Evolutionary conservation across 1,284 basidiomycete species (phyloP), one percentile per base, ranked within the genome.

Genomic region (Peniophora sp.): DNA sequence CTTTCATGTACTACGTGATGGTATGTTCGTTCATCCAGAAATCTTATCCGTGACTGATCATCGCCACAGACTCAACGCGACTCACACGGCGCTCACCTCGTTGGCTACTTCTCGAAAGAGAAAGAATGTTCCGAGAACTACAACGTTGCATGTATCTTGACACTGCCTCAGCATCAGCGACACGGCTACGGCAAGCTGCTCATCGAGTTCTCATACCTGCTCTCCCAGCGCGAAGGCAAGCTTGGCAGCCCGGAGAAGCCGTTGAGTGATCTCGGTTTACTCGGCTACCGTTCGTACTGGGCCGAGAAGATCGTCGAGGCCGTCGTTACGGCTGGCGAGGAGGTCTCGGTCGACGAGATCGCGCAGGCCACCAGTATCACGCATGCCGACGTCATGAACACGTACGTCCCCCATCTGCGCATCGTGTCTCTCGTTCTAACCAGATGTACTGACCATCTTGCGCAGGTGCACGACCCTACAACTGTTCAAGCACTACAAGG

Each of bases 1-100:
- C 97, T 3, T 99, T 99, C 75, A 79, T 99, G 76, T 99, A 95
- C 77, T 99, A 99, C 76, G 88, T 96, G 67, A 96, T 99, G 94
- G 92, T 85, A 58, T 58, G 79, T 20, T 41, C 18, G 37, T n/a
- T 8, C 37, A 8, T 41, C n/a, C 37, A 20, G 6, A 5, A 63
- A 32, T 39, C 23, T 6, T 6, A 22, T 3, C 17, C 20, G 37
- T 3, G 14, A 27, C 39, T 6, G 24, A 44, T 17, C 20, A 27
- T 17, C 50, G 24, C 3, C 27, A 17, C 47, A 53, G 22, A 46
- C 20, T 36, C 83, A 88, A 62, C 83, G 93, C 55, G 96, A 99
- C 71, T 85, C 91, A 24, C 74, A 79, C 20, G 97, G 97, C 17
- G 93, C 91, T 64, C 97, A 99, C 65, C 72, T 97, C 57, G 90